These are phyloP conservation scores for Arthrobotrys conoides DNA, from an alignment of 2,329 filamentous ascomycete genomes.

Conservation along the genomic window DNA sequence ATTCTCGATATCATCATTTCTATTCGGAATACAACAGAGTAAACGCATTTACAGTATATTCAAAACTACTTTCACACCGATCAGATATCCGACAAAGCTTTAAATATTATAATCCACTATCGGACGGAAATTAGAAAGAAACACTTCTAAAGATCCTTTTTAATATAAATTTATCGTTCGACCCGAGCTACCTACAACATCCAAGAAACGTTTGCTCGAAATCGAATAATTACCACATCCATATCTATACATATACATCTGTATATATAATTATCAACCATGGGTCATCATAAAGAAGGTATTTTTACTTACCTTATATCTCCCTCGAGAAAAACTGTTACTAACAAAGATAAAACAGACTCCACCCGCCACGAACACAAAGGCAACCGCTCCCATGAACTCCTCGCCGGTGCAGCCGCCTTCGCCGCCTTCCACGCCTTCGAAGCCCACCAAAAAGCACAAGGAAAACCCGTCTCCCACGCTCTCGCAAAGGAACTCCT, in stretches of 20 bases:
- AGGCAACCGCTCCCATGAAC: conserved; percentile 78
- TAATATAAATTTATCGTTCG: too few relatives aligned
- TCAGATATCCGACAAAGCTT: too few relatives aligned
- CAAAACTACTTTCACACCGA: not conserved
- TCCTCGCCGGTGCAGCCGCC: conserved; percentile 80
- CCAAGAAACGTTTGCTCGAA: not conserved
- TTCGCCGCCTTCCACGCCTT: conserved; percentile 86
- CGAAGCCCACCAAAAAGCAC: conserved; percentile 79
- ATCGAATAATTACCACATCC: not conserved
- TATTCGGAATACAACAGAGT: conserved; percentile 25
- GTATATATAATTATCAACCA: conserved; percentile 3
- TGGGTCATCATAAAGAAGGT: conserved; percentile 26
- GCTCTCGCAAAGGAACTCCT: conserved; percentile 83
- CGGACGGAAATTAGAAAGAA: too few relatives aligned
- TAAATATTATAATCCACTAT: too few relatives aligned
- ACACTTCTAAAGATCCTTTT: too few relatives aligned
- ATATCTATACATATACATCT: not conserved
- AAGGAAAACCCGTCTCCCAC: conserved; percentile 81
- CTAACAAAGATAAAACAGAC: not conserved
- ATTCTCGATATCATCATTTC: conserved; percentile 15
- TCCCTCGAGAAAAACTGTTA: not conserved
- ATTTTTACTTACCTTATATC: not conserved
- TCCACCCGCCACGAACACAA: conserved; percentile 68
- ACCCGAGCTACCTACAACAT: not conserved
- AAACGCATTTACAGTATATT: conserved; percentile 1